Percentiles rank a stretch among this genome's conserved stretches.
These are phyloP conservation scores for Lenwebbia sp. DNA, from an alignment of 345 rosid species.

Conservation along the genomic window DNA sequence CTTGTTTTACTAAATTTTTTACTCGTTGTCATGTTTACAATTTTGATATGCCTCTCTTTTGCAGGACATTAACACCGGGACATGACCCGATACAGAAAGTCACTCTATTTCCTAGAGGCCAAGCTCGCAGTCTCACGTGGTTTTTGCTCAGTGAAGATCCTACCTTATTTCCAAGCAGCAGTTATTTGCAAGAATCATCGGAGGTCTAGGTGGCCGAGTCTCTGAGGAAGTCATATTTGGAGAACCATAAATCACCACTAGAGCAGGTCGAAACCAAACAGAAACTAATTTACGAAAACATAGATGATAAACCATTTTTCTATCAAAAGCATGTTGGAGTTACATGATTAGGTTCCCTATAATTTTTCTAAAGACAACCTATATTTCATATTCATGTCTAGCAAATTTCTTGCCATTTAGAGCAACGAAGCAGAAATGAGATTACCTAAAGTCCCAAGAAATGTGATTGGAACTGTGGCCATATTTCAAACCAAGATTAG, in stretches of 20 bases:
- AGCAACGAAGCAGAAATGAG: not conserved
- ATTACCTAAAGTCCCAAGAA: not conserved
- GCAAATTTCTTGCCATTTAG: not conserved
- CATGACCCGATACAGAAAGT: constrained; percentile 75
- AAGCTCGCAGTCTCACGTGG: constrained; percentile 77
- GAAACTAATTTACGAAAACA: not conserved
- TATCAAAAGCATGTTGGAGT: not conserved
- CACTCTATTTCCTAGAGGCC: constrained; percentile 59
- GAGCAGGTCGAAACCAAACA: constrained; percentile 51
- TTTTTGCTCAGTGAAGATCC: constrained; percentile 61
- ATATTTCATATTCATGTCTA: too few species aligned
- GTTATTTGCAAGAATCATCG: constrained; percentile 53
- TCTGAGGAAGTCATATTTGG: constrained; percentile 72
- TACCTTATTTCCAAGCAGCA: constrained; percentile 43
- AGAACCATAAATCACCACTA: constrained; percentile 58
- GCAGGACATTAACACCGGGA: constrained; percentile 48
- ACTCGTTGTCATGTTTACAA: not conserved
- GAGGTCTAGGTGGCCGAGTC: constrained; percentile 72
- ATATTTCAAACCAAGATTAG: not conserved
- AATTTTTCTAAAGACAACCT: too few species aligned
- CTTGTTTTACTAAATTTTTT: not conserved
- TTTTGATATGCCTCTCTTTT: not conserved
- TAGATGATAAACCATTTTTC: not conserved
- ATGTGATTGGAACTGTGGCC: not conserved
- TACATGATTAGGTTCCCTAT: not conserved